phyloP scores from a whole-genome alignment of 2,329 filamentous ascomycete species.

The Rugonectria rugulosa region DNA sequence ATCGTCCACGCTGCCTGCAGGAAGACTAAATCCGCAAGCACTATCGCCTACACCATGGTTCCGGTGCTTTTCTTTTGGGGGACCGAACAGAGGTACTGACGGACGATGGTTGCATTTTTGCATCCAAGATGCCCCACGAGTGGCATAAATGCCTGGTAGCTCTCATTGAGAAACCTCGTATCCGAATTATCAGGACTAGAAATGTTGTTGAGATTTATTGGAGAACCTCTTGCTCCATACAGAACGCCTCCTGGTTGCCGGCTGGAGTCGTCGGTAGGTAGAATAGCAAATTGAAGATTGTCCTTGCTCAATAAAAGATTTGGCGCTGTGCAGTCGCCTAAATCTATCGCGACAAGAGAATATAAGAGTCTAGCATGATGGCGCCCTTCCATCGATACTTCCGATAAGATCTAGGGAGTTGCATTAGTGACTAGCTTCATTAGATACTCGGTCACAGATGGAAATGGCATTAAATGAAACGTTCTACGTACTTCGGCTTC shows the following conservation, averaged over 20 bases:
- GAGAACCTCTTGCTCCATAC: not conserved
- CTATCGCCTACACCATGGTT: constrained; percentile 20
- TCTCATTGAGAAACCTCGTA: constrained; percentile 9
- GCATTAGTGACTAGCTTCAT: not conserved
- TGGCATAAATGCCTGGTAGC: constrained; percentile 2
- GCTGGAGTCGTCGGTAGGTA: constrained; percentile 15
- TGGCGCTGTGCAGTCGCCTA: constrained; percentile 6
- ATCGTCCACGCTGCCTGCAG: constrained; percentile 26
- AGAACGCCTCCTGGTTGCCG: constrained; percentile 6
- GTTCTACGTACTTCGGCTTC: not conserved
- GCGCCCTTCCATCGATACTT: constrained; percentile 5
- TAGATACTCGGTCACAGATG: not conserved
- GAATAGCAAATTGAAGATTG: constrained; percentile 20
- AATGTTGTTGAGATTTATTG: constrained; percentile 9
- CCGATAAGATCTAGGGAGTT: not conserved
- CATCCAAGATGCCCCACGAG: constrained; percentile 5
- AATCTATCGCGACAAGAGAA: constrained; percentile 19
- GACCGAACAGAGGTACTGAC: constrained; percentile 25
- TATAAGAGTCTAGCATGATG: constrained; percentile 19
- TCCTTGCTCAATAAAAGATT: constrained; percentile 12
- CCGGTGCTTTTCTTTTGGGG: constrained; percentile 21
- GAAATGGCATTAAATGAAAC: no score
- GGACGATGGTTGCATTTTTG: constrained; percentile 12
- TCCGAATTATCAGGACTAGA: not conserved
- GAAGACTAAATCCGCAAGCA: constrained; percentile 25